Base-by-base conservation (phyloP, 495 filamentous ascomycete genomes). In the Choiromyces venosus region DNA sequence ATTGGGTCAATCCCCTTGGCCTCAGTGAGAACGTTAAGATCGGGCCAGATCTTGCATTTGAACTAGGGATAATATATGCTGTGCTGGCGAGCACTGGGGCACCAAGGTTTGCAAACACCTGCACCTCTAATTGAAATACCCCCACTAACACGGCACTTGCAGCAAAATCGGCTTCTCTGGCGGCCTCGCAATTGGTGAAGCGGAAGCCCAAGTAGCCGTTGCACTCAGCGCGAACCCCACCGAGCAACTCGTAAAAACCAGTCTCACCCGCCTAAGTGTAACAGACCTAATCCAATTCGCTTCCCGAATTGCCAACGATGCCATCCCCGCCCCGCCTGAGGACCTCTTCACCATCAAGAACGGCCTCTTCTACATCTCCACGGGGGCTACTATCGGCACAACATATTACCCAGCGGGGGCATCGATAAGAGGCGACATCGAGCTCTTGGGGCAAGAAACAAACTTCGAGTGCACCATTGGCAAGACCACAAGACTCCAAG, bases 1-100 rank as follows among this genome's bases (percentile, higher is more conserved):
- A 74, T 52, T 79, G 77, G 75, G 29, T 69, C 18, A 74, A 77
- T 37, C 77, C 77, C 18, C 56, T 79, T 37, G 75, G 71, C 18
- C 65, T 78, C 42, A 70, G 67, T 40, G 71, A 76, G 35, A 69
- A 37, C 16, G 40, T 79, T 8, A 77, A 74, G 25, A 74, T 79
- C 25, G 77, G 77, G 3, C 77, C 77, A n/a, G 56, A 72, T 36
- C n/a, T 78, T 33, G 77, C 75, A 10, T 69, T 79, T 14, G 71
- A 79, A 37, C 19, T 79, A 6, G 77, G 75, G 1, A 72, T 78
- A 37, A 72, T 72, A 39, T 72, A 74, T 35, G 74, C 68, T 16
- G 67, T 65, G 67, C 37, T 74, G 5, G 74, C 71, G 19, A 74
- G 44, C 21, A 75, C 70, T 2, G 74, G 74, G 29, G 67, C 74